These are phyloP conservation scores for Sindora glabra DNA, from an alignment of 306 rosid species.

Conservation along the genomic window DNA sequence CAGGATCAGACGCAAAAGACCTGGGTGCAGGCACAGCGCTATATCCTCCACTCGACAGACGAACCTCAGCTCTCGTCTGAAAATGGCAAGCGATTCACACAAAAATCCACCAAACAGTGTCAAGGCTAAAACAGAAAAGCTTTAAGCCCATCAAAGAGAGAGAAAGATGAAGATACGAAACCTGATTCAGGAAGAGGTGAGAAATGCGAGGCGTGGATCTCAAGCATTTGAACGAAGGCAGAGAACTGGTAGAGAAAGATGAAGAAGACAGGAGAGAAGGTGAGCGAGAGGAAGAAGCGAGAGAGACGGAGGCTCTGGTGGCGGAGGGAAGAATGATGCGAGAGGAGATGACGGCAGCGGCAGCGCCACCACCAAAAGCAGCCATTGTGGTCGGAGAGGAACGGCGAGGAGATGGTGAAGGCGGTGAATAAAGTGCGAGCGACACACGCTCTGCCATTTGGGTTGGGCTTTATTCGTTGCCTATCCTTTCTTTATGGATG, in stretches of 20 bases:
- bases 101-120: background rate
- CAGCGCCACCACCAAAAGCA: conserved; percentile 23
- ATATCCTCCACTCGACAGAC: conserved; percentile 39
- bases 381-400: conserved; percentile 36
- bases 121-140: background rate
- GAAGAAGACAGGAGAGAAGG: conserved; percentile 14
- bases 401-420: conserved; percentile 19
- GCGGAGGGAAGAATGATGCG: conserved; percentile 43
- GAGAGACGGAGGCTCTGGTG: conserved; percentile 31
- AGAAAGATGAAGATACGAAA: background rate
- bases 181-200: conserved; percentile 64
- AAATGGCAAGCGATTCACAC: background rate
- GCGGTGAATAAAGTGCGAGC: conserved; percentile 25
- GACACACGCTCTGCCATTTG: conserved; percentile 42
- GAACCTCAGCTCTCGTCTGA: conserved; percentile 41
- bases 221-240: conserved; percentile 32
- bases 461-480: conserved; percentile 6
- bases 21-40: conserved; percentile 42
- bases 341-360: conserved; percentile 30
- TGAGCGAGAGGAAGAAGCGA: conserved; percentile 23
- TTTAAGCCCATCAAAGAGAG: background rate
- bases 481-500: conserved; percentile 25
- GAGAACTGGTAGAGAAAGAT: conserved; percentile 10
- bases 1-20: conserved; percentile 67
- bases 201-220: conserved; percentile 65